Evolutionary conservation across 768 basidiomycete genomes (phyloP).

Genomic region (Boletus rubropictus): DNA sequence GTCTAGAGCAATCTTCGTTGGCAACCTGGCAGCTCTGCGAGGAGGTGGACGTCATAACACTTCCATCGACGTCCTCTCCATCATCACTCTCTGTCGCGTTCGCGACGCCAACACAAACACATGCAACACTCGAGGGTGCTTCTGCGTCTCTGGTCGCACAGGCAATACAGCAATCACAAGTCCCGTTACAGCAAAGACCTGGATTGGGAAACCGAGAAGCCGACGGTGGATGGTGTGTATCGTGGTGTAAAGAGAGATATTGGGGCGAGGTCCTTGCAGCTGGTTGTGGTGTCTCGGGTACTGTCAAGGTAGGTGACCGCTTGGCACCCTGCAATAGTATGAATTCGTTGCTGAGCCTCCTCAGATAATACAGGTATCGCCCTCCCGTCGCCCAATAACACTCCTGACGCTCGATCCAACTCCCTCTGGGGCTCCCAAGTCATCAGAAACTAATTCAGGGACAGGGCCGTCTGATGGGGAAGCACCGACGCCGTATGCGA

Average conservation of each 20-base stretch:
- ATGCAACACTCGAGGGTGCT: constrained; percentile 47
- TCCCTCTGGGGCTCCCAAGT: constrained; percentile 25
- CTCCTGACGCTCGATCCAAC: constrained; percentile 51
- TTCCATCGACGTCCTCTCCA: constrained; percentile 41
- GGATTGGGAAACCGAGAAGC: constrained; percentile 68
- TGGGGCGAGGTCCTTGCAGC: constrained; percentile 91
- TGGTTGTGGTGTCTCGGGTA: constrained; percentile 62
- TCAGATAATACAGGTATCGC: constrained; percentile 71
- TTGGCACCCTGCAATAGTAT: neutral
- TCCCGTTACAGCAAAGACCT: constrained; percentile 32
- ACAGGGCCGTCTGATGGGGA: constrained; percentile 29
- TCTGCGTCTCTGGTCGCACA: constrained; percentile 57
- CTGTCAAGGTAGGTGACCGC: constrained; percentile 58
- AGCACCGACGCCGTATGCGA: constrained; percentile 47
- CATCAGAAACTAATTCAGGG: constrained; percentile 19
- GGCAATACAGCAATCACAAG: constrained; percentile 50
- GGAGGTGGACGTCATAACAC: constrained; percentile 65
- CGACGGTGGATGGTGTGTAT: constrained; percentile 87
- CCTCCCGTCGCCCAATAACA: constrained; percentile 59
- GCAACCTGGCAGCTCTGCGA: constrained; percentile 71
- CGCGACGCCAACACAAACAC: constrained; percentile 69
- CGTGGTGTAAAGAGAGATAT: constrained; percentile 94
- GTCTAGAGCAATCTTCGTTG: constrained; percentile 66
- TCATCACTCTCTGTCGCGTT: constrained; percentile 51
- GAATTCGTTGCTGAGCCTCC: neutral